Base-by-base conservation (phyloP, 805 yeast species). In the Metschnikowia lunata region DNA sequence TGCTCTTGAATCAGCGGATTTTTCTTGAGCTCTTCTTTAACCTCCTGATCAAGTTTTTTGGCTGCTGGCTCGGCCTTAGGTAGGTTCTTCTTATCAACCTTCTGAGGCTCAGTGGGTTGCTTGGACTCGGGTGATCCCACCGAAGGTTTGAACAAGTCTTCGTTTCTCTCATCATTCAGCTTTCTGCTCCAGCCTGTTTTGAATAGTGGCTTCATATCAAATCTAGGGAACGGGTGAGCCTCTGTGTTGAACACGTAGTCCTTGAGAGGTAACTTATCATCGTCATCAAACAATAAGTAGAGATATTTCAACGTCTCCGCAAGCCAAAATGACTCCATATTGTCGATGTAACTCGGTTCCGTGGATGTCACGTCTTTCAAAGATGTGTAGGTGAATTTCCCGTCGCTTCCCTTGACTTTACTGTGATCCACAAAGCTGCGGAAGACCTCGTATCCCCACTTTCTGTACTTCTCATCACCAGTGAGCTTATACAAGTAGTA, bases 231-330 rank as follows among this genome's bases (percentile, higher is more conserved):
- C 31, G 96, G 93, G 61, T 89, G 97, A 0, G 95, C 97, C 60
- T 89, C 97, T 1, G 97, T 88, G 66, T 88, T 90, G 72, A 87
- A 88, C 6, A 90, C 88, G 42, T 82, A 76, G 46, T 81, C 66
- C 37, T 78, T 78, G 53, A 89, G 67, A 28, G 90, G 88, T 50
- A 85, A 65, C 43, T 79, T 73, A 49, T 76, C 71, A 13, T 73
- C 72, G 54, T 80, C 81, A 51, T 86, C 93, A 64, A 55, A 55
- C 36, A 55, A 44, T 39, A 54, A 48, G 47, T 54, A 54, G 34
- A 89, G 70, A 64, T 89, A 90, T 64, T 90, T 90, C 60, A 90
- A 74, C 4, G 97, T 90, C 62, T 90, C 97, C 2, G 96, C 90
- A 40, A 87, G 72, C 97, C 97, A 90, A 71, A 88, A 88, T 15